Conservation (phyloP, 2,329 filamentous ascomycete genomes). For the Chaetomiaceae sp. region DNA sequence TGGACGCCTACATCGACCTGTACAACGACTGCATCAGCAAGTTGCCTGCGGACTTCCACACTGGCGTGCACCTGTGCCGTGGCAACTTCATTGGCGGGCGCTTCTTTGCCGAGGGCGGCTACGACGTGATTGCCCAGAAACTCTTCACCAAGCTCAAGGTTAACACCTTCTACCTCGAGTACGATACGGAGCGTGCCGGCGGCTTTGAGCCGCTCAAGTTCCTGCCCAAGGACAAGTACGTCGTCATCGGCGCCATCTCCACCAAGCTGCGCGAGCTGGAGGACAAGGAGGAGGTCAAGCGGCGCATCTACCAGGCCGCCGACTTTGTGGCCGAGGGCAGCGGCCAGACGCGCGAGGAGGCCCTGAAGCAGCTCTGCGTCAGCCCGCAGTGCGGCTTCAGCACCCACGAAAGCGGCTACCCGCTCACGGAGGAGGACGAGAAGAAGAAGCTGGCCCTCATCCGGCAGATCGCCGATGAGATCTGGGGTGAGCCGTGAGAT, state of each 20-base stretch:
- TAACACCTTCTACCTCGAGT: conserved; percentile 66
- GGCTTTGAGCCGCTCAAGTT: conserved; percentile 62
- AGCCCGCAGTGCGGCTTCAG: conserved; percentile 73
- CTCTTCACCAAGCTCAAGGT: conserved; percentile 60
- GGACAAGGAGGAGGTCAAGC: conserved; percentile 60
- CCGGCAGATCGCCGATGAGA: conserved; percentile 65
- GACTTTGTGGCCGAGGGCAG: conserved; percentile 66
- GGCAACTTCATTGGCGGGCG: conserved; percentile 63
- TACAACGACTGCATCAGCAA: conserved; percentile 68
- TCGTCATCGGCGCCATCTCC: conserved; percentile 61
- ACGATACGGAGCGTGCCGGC: conserved; percentile 61
- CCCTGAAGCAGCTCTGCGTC: conserved; percentile 62
- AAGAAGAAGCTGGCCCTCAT: conserved; percentile 68
- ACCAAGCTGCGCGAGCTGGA: conserved; percentile 60
- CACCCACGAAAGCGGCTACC: conserved; percentile 69
- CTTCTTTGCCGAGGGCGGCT: conserved; percentile 63
- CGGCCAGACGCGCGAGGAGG: conserved; percentile 60
- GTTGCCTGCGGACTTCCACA: conserved; percentile 65
- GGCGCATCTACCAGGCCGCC: conserved; percentile 55
- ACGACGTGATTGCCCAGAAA: conserved; percentile 63
- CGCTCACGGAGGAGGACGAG: conserved; percentile 65
- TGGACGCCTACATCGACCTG: conserved; percentile 70
- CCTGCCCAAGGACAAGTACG: conserved; percentile 57
- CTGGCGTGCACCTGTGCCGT: conserved; percentile 71
- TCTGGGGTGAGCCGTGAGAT: conserved; percentile 53